Evolutionary conservation across 345 rosid genomes (phyloP).

Genomic region (Eucalyptus microcorys): DNA sequence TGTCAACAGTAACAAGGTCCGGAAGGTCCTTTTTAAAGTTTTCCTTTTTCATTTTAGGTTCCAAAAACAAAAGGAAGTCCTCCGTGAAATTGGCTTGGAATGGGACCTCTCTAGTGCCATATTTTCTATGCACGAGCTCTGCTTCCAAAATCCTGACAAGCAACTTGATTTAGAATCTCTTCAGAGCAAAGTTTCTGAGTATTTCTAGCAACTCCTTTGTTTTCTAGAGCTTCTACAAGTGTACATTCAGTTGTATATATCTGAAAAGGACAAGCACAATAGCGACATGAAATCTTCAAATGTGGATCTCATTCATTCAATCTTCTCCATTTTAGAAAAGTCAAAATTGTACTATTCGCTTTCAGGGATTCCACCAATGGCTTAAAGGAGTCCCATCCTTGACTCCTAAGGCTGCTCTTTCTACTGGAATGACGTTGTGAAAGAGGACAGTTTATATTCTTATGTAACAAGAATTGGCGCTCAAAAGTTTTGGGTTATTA

Average conservation of each 20-base stretch:
- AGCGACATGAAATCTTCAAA: not conserved
- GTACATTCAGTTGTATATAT: not conserved
- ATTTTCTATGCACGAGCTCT: not conserved
- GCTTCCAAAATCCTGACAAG: not conserved
- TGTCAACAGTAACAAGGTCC: not conserved
- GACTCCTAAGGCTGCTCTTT: not conserved
- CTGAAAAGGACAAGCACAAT: constrained; percentile 2
- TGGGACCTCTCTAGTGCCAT: not conserved
- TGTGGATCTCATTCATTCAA: constrained; percentile 8
- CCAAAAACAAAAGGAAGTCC: not conserved
- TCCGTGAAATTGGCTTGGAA: not conserved
- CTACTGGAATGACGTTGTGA: not conserved
- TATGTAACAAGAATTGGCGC: not conserved
- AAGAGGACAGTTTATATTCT: not conserved
- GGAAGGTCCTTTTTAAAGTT: not conserved
- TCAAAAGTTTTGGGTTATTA: not conserved
- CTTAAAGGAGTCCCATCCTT: not conserved
- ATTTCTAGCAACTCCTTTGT: not conserved
- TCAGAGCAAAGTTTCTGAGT: not conserved
- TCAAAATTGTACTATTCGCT: not conserved
- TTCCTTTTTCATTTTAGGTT: not conserved
- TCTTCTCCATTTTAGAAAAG: not conserved
- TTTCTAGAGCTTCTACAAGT: not conserved
- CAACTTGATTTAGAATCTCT: not conserved
- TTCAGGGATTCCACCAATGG: not conserved